These are phyloP conservation scores for Rhynchospora pubera DNA, from an alignment of 176 grass and related monocot species.

Conservation along the genomic window DNA sequence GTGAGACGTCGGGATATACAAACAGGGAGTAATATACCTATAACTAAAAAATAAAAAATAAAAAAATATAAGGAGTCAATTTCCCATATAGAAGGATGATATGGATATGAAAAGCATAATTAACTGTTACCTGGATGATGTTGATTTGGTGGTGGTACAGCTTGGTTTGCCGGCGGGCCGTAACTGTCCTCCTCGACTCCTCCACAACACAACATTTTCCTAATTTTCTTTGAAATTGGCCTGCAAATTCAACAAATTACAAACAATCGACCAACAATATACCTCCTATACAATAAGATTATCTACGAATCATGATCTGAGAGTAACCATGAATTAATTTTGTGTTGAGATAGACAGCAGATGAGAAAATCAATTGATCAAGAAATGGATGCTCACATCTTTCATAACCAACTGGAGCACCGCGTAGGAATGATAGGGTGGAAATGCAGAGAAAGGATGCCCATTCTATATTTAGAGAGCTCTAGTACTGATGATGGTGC, in stretches of 20 bases:
- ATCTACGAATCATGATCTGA: background rate
- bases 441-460: slow-evolving; percentile 5
- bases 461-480: slow-evolving; percentile 19
- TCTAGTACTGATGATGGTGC: background rate
- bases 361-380: background rate
- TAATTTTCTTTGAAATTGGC: background rate
- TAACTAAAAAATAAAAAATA: background rate
- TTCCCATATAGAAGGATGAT: background rate
- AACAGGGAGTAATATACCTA: background rate
- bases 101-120: background rate
- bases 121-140: slow-evolving; percentile 42
- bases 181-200: slow-evolving; percentile 75
- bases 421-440: slow-evolving; percentile 2
- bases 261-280: background rate
- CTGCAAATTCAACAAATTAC: slow-evolving; percentile 2
- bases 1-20: no score
- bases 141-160: slow-evolving; percentile 53
- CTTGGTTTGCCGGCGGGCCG: slow-evolving; percentile 72
- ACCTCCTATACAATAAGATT: no score
- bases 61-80: background rate
- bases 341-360: background rate
- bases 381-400: background rate
- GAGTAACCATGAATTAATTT: background rate
- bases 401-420: background rate
- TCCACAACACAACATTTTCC: slow-evolving; percentile 77